Evolutionary conservation across 306 rosid genomes (phyloP).

Genomic region (Mucuna pruriens): DNA sequence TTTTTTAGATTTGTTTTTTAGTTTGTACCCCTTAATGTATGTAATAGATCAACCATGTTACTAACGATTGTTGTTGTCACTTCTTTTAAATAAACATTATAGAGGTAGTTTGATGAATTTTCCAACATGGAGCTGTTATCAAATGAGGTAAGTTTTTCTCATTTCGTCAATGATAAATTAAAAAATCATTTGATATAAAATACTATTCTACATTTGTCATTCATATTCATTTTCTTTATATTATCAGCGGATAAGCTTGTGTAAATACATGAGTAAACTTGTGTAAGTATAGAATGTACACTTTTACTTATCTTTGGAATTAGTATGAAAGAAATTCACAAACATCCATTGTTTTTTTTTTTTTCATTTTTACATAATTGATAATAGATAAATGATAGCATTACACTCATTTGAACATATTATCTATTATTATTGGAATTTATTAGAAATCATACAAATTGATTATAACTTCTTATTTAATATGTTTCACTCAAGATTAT

Average conservation of each 20-base stretch:
- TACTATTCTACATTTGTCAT: neutral
- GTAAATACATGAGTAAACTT: slow-evolving; percentile 13
- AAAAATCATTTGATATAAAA: neutral
- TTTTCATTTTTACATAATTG: slow-evolving; percentile 18
- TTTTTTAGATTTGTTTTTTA: neutral
- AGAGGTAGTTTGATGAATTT: slow-evolving; percentile 67
- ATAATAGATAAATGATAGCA: neutral
- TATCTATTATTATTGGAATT: no score
- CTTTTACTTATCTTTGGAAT: slow-evolving; percentile 29
- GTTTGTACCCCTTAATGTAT: neutral
- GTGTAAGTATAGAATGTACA: slow-evolving; percentile 28
- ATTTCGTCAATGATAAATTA: slow-evolving; percentile 7
- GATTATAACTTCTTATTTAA: no score
- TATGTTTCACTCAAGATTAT: no score
- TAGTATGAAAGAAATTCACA: slow-evolving; percentile 27
- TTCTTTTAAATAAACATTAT: slow-evolving; percentile 40
- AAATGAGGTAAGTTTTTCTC: slow-evolving; percentile 74
- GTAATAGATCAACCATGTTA: slow-evolving; percentile 1
- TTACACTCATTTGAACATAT: no score
- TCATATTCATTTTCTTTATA: slow-evolving; percentile 23
- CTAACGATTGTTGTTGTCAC: neutral
- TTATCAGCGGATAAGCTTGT: neutral
- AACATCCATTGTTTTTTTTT: slow-evolving; percentile 17
- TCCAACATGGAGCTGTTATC: slow-evolving; percentile 71
- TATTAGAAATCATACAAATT: no score